Evolutionary conservation across 2,329 filamentous ascomycete genomes (phyloP), one percentile per base, ranked within the genome.

Genomic region (Colletotrichum coccodes): DNA sequence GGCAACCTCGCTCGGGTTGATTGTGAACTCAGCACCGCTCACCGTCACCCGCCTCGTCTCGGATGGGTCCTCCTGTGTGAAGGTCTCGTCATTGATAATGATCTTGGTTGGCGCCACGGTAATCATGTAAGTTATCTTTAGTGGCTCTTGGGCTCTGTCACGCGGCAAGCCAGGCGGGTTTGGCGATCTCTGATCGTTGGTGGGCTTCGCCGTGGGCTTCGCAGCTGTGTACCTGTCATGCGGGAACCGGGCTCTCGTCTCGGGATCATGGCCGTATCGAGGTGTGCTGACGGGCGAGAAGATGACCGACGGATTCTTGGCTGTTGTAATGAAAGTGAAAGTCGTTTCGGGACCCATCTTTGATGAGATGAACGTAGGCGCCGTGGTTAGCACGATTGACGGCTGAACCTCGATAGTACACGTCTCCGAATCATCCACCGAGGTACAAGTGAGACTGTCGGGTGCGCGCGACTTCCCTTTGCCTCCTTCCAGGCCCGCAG

Each of bases 301-400:
- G 3, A 87, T 80, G 18, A 87, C 84, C 9, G 83, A 81, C 0
- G 86, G 86, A 63, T 88, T 88, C 73, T 87, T 88, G 73, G 87
- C 86, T 3, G 86, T 87, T 2, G 85, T 87, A 58, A 85, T 74
- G 53, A 86, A 83, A 4, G 82, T 85, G 53, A 85, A 72, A 6
- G 81, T 82, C 30, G 44, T 42, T 50, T 56, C 30, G 30, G 32
- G 36, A 21, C 26, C 56, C 18, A 72, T 67, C 60, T 38, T 68
- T 47, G 72, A 71, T 42, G 72, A 71, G 53, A 61, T 69, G 11
- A 70, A 70, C 23, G 60, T 70, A 18, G 62, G 67, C 40, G 64
- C 61, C 23, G 38, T 46, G 23, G 36, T 38, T 14, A 49, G 12
- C 23, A 28, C 18, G 12, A 47, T 47, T 28, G 63, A 38, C 12